Evolutionary conservation across 805 yeast genomes (phyloP).

Genomic region (Barnettozyma wickerhamii): DNA sequence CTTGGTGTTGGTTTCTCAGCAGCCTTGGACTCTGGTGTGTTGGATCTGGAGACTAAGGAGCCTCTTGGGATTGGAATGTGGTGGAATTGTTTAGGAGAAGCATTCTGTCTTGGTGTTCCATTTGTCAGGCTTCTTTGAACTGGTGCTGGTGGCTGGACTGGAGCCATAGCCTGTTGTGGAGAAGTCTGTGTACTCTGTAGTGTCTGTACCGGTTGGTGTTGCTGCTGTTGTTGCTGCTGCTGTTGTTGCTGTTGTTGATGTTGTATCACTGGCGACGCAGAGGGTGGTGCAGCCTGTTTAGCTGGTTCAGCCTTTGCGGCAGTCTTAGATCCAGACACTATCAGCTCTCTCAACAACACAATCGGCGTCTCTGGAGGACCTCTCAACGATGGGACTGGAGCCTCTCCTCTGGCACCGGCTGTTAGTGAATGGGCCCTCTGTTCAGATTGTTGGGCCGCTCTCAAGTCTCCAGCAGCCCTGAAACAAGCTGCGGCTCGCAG

Average conservation of each 20-base stretch:
- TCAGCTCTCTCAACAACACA: conserved; percentile 27
- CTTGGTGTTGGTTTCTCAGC: conserved; percentile 1
- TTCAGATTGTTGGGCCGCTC: conserved; percentile 38
- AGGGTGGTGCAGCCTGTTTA: conserved; percentile 5
- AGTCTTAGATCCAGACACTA: conserved; percentile 22
- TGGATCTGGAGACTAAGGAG: conserved; percentile 16
- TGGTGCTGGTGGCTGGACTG: not conserved
- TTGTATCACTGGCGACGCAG: conserved; percentile 2
- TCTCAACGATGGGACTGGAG: conserved; percentile 40
- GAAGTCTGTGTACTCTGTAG: not conserved
- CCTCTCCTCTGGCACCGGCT: conserved; percentile 39
- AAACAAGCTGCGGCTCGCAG: conserved; percentile 46
- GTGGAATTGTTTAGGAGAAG: conserved; percentile 22
- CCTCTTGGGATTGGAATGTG: conserved; percentile 25
- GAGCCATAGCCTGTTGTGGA: not conserved
- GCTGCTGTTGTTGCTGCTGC: conserved; percentile 1
- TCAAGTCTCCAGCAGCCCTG: conserved; percentile 40
- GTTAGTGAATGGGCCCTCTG: conserved; percentile 39
- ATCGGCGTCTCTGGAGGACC: conserved; percentile 46
- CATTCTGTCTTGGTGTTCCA: conserved; percentile 6
- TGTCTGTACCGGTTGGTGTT: too few relatives aligned
- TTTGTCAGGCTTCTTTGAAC: not conserved
- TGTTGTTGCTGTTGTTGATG: not conserved
- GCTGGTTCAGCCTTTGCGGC: not conserved
- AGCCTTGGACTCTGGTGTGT: conserved; percentile 11